Conservation (phyloP, 441 rosid genomes). For the Lepidium campestre region DNA sequence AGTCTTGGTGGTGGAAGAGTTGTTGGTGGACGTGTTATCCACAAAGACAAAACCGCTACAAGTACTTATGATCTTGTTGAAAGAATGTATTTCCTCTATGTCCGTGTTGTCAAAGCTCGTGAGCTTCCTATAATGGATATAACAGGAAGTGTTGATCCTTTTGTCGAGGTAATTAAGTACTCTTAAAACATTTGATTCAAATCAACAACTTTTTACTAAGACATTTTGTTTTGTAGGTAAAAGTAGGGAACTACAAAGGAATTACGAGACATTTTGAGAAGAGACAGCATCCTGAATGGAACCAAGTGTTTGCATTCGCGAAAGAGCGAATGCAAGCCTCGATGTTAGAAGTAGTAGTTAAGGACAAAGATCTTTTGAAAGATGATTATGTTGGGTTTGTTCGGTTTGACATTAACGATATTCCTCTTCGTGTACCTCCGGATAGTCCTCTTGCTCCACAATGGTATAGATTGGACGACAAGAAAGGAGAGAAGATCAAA, state of each 20-base stretch:
- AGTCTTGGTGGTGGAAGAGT: constrained; percentile 95
- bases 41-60: constrained; percentile 61
- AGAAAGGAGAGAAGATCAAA: constrained; percentile 80
- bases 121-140: constrained; percentile 90
- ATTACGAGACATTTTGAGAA: constrained; percentile 83
- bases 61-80: constrained; percentile 94
- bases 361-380: constrained; percentile 77
- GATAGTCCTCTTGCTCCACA: constrained; percentile 96
- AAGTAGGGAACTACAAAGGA: constrained; percentile 84
- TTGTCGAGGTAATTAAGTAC: constrained; percentile 52
- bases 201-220: background rate
- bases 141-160: constrained; percentile 92
- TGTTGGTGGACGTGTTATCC: constrained; percentile 82
- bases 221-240: constrained; percentile 33
- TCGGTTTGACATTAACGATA: constrained; percentile 72
- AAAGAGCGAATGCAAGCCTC: constrained; percentile 95
- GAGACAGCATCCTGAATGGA: constrained; percentile 88
- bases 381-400: constrained; percentile 84
- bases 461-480: constrained; percentile 82
- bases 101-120: constrained; percentile 88
- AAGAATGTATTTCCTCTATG: constrained; percentile 85
- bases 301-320: constrained; percentile 92
- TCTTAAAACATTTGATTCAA: background rate
- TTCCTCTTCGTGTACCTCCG: constrained; percentile 85
- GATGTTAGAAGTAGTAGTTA: constrained; percentile 66